Conservation (phyloP, 352 stramenopile species). For the Phytophthora litchii region DNA sequence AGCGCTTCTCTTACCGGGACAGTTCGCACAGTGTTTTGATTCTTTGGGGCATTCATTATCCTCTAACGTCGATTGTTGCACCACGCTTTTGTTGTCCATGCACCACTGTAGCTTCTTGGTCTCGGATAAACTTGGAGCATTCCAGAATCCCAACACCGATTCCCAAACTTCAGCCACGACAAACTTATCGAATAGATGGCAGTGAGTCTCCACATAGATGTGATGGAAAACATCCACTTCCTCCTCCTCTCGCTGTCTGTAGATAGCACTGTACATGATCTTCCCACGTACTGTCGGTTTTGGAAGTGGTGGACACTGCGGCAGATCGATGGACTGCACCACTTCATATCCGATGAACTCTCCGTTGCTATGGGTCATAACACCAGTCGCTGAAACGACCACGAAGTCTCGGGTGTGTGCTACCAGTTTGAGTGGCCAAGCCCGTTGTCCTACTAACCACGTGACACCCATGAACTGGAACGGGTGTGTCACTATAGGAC, state of each 20-base stretch:
- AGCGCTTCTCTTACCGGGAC: constrained; percentile 1
- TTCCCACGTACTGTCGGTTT: constrained; percentile 15
- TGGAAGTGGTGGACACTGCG: constrained; percentile 11
- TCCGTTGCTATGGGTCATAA: constrained; percentile 22
- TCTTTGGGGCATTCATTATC: neutral
- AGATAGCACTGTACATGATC: constrained; percentile 9
- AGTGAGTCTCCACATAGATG: constrained; percentile 11
- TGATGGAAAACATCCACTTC: constrained; percentile 16
- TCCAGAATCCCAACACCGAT: constrained; percentile 11
- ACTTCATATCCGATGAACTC: constrained; percentile 42
- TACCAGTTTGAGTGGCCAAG: constrained; percentile 16
- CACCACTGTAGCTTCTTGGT: constrained; percentile 21
- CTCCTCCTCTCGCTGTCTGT: constrained; percentile 8
- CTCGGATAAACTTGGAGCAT: constrained; percentile 1
- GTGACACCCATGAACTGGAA: constrained; percentile 37
- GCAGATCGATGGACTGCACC: constrained; percentile 47
- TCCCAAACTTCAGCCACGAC: constrained; percentile 8
- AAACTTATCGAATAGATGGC: constrained; percentile 9
- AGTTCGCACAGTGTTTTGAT: neutral
- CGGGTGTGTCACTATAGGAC: constrained; percentile 22
- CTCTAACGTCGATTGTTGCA: neutral
- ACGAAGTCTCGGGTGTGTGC: constrained; percentile 32
- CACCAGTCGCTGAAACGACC: constrained; percentile 27
- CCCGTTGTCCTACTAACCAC: constrained; percentile 17
- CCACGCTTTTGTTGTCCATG: constrained; percentile 17